Base-by-base conservation (phyloP, 768 basidiomycete species). In the Tulasnella sp. region DNA sequence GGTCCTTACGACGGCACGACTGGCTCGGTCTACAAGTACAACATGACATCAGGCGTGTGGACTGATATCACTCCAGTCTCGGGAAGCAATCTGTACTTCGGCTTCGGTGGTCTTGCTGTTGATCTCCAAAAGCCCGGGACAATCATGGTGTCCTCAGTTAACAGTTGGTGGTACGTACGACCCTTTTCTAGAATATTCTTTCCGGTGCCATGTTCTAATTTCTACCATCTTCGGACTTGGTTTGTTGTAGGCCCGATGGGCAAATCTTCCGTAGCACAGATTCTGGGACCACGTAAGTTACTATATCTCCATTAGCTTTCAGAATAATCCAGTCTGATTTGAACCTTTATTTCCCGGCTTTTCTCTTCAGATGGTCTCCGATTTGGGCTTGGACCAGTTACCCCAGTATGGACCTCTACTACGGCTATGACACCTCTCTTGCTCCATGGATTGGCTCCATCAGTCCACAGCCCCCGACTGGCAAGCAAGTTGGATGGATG, bases 91-190 rank as follows among this genome's bases (percentile, higher is more conserved):
- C 73, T 82, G 24, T 79, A 77, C 65, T 82, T 81, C 63, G 80
- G 82, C 3, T 83, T 83, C 60, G 80, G 81, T 59, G 60, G 60
- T 52, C 60, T 55, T 19, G 49, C 56, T 4, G 76, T 85, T 49
- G 83, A 85, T 63, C 63, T 76, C 10, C 79, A 81, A 63, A 75
- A 71, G 51, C 80, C 81, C 19, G 82, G 82, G 0, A 83, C 80
- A 10, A 68, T 84, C 63, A 83, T 84, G 83, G 81, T 82, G 10
- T 80, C 82, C 45, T 80, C 81, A 1, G 74, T 83, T 42, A 82
- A 81, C 64, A 77, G 75, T 19, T 81, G 80, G 80, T 69, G 63
- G 65, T 63, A 38, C 19, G 57, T 50, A n/a, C 11, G 1, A 27
- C 12, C 27, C 12, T 11, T 22, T n/a, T 2, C 1, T 15, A 7